phyloP scores from a whole-genome alignment of 768 basidiomycete species.

The Daedalea quercina region DNA sequence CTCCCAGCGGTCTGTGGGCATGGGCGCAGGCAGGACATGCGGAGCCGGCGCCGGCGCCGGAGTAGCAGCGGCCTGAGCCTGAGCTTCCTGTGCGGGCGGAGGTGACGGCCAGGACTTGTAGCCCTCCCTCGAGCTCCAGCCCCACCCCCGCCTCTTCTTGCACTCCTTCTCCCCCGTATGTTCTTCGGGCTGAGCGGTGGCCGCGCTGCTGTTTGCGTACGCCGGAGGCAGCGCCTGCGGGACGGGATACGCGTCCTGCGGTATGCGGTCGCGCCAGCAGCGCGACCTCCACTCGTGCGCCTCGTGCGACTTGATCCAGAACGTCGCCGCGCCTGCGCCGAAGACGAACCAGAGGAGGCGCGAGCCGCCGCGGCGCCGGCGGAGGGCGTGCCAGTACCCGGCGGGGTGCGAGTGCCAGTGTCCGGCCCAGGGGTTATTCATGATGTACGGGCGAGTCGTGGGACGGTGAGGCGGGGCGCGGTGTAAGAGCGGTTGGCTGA shows the following conservation, averaged over 20 bases:
- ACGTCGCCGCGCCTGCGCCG: constrained; percentile 40
- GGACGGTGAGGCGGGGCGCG: neutral
- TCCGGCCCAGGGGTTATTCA: neutral
- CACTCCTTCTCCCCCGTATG: neutral
- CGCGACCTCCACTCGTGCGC: constrained; percentile 26
- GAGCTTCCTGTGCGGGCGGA: neutral
- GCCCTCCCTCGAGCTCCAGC: neutral
- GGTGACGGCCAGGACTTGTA: neutral
- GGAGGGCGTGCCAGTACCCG: constrained; percentile 1
- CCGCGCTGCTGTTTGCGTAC: neutral
- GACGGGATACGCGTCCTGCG: constrained; percentile 18
- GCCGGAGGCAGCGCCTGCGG: constrained; percentile 3
- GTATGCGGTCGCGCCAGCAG: constrained; percentile 21
- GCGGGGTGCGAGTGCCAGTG: neutral
- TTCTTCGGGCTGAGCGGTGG: neutral
- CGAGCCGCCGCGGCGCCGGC: constrained; percentile 35
- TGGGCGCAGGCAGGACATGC: neutral
- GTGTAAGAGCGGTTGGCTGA: no score
- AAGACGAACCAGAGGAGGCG: constrained; percentile 65
- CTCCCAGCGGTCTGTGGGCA: constrained; percentile 5
- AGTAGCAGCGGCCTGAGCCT: neutral
- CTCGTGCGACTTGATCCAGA: constrained; percentile 35
- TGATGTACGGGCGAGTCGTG: neutral
- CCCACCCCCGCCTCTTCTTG: constrained; percentile 2
- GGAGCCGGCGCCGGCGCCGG: neutral